phyloP scores from a whole-genome alignment of 2,329 filamentous ascomycete species.

The Phaeosphaeriaceae sp. region DNA sequence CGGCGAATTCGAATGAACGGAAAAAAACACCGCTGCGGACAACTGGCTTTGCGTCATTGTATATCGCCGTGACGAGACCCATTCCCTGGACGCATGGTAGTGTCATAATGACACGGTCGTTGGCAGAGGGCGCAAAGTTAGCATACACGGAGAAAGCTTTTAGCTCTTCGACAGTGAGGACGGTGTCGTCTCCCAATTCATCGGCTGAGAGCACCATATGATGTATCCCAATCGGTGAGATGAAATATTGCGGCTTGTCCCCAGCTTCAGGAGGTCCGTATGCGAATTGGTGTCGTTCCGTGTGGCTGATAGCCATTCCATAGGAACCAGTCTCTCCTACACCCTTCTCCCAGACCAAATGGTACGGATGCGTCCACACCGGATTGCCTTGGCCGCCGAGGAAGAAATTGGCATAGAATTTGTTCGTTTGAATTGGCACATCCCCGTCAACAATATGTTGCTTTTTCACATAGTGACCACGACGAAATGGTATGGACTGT shows the following conservation, averaged over 20 bases:
- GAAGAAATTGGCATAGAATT: conserved; percentile 76
- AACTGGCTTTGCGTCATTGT: conserved; percentile 72
- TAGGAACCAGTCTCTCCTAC: conserved; percentile 66
- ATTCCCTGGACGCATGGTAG: conserved; percentile 90
- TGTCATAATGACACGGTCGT: conserved; percentile 67
- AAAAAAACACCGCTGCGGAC: conserved; percentile 81
- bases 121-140: conserved; percentile 66
- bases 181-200: conserved; percentile 71
- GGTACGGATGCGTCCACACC: conserved; percentile 74
- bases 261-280: conserved; percentile 25
- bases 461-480: conserved; percentile 53
- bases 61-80: conserved; percentile 82
- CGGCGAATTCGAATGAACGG: conserved; percentile 61
- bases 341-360: conserved; percentile 55
- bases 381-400: conserved; percentile 73
- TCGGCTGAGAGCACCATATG: conserved; percentile 80
- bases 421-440: conserved; percentile 73
- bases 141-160: conserved; percentile 69
- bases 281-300: conserved; percentile 71
- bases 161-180: conserved; percentile 60
- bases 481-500: conserved; percentile 42
- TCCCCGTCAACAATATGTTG: conserved; percentile 47
- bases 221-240: conserved; percentile 84
- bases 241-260: conserved; percentile 68
- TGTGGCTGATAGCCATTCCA: conserved; percentile 80